A percentile compares a stretch with the other conserved stretches of the same genome.
These are phyloP conservation scores for Botrytis sinoallii DNA, from an alignment of 2,329 filamentous ascomycete species.

Conservation along the genomic window DNA sequence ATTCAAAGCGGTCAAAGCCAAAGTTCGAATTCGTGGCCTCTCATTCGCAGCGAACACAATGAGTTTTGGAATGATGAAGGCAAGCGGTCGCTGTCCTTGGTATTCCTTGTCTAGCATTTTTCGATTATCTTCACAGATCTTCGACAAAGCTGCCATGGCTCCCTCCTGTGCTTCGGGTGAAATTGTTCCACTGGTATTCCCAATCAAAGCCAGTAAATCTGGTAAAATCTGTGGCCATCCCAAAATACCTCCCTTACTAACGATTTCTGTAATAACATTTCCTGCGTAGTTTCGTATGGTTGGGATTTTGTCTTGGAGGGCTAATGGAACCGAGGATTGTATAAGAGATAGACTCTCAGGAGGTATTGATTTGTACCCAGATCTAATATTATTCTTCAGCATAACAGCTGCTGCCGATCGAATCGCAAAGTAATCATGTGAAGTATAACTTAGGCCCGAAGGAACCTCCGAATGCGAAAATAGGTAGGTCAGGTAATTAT, in stretches of 20 bases:
- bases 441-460: slow-evolving; percentile 55
- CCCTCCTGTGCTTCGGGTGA: slow-evolving; percentile 79
- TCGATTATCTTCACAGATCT: slow-evolving; percentile 96
- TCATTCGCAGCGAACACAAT: slow-evolving; percentile 79
- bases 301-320: slow-evolving; percentile 74
- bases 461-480: slow-evolving; percentile 70
- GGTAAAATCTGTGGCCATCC: slow-evolving; percentile 89
- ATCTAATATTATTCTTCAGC: slow-evolving; percentile 89
- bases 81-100: slow-evolving; percentile 81
- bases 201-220: slow-evolving; percentile 74
- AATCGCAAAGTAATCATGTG: slow-evolving; percentile 67
- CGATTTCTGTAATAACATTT: slow-evolving; percentile 89
- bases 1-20: slow-evolving; percentile 82
- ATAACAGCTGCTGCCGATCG: slow-evolving; percentile 88
- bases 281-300: slow-evolving; percentile 88
- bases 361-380: slow-evolving; percentile 71
- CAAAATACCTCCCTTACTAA: slow-evolving; percentile 78
- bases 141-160: slow-evolving; percentile 86
- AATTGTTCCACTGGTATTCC: slow-evolving; percentile 66
- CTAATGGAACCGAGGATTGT: slow-evolving; percentile 72
- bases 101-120: slow-evolving; percentile 83
- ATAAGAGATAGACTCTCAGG: slow-evolving; percentile 72
- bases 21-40: slow-evolving; percentile 72
- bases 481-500: slow-evolving; percentile 93
- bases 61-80: slow-evolving; percentile 85